Base-by-base conservation (phyloP, 768 basidiomycete species). In the Russula sp. region DNA sequence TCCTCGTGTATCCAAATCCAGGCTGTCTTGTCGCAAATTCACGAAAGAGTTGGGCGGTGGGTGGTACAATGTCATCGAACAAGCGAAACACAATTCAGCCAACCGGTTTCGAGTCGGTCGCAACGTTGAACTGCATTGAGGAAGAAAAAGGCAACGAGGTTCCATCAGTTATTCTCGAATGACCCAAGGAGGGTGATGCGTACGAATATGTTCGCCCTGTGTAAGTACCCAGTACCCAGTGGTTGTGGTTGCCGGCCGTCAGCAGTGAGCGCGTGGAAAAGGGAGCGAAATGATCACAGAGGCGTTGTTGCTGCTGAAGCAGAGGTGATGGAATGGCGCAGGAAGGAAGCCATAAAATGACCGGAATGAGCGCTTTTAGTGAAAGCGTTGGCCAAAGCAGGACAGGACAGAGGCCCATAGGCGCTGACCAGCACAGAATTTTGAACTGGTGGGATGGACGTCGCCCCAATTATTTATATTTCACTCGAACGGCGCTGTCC, bases 51-150 rank as follows among this genome's bases (percentile, higher is more conserved):
- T 74, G 75, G 3, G 88, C 73, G 11, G 93, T 94, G 73, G 81
- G 83, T 57, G 93, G 93, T n/a, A 91, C 90, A 18, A 81, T 78
- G 58, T 86, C 82, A 73, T 93, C 90, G 74, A 81, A 92, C 46
- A 95, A 81, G 73, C 88, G 84, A 82, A 95, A 91, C 32, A 86
- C 79, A 66, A 95, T 83, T 48, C 87, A 84, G 25, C 89, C 90
- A 0, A 81, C 75, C 4, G 84, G 81, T 50, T 78, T 70, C 16
- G 74, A 73, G 72, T 83, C 79, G 71, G 93, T 86, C 2, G 78
- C 73, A 61, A 89, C 69, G 58, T 88, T 82, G 65, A 88, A 88
- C 87, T 87, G 56, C 20, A 47, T 10, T n/a, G n/a, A n/a, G n/a
- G n/a, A 32, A 14, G 13, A 7, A 39, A 22, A 42, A 50, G 34